Conservation (phyloP, 2,329 filamentous ascomycete species). For the Xylariaceae sp. region DNA sequence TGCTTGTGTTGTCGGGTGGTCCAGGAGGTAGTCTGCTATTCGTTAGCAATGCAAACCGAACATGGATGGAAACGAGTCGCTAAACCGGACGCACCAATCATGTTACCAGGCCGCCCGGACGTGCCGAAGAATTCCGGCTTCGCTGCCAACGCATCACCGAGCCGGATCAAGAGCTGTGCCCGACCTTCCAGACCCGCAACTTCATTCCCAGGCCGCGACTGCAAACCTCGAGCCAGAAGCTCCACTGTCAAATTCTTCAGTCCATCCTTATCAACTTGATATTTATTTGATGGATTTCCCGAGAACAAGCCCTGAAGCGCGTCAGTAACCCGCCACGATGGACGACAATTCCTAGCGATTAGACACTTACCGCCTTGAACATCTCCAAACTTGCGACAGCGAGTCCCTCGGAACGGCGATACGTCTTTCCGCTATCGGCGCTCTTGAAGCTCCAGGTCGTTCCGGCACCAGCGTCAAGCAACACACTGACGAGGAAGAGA, state of each 20-base stretch:
- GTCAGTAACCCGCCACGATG: background rate
- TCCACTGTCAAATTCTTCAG: slow-evolving; percentile 70
- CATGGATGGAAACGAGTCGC: background rate
- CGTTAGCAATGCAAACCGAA: slow-evolving; percentile 7
- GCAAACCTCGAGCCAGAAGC: slow-evolving; percentile 73
- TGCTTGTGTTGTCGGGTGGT: slow-evolving; percentile 83
- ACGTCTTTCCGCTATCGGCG: slow-evolving; percentile 77
- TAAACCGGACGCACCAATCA: slow-evolving; percentile 64
- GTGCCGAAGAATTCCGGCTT: slow-evolving; percentile 81
- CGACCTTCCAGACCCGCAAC: slow-evolving; percentile 83
- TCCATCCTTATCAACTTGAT: slow-evolving; percentile 82
- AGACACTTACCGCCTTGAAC: slow-evolving; percentile 64
- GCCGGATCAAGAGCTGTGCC: slow-evolving; percentile 69
- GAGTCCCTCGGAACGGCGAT: slow-evolving; percentile 64
- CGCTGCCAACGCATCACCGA: slow-evolving; percentile 68
- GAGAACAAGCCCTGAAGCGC: slow-evolving; percentile 69
- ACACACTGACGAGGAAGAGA: slow-evolving; percentile 67
- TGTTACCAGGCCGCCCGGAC: slow-evolving; percentile 82
- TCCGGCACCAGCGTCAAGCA: slow-evolving; percentile 84
- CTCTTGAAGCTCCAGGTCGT: slow-evolving; percentile 91
- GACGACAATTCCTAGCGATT: background rate
- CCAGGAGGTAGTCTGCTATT: slow-evolving; percentile 76
- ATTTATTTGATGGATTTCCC: slow-evolving; percentile 73
- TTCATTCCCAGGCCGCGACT: slow-evolving; percentile 75
- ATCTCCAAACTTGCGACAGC: slow-evolving; percentile 72